A percentile compares a stretch with the other conserved stretches of the same genome.
Conservation (phyloP, 2,329 filamentous ascomycete species). For the Talaromyces sp. region DNA sequence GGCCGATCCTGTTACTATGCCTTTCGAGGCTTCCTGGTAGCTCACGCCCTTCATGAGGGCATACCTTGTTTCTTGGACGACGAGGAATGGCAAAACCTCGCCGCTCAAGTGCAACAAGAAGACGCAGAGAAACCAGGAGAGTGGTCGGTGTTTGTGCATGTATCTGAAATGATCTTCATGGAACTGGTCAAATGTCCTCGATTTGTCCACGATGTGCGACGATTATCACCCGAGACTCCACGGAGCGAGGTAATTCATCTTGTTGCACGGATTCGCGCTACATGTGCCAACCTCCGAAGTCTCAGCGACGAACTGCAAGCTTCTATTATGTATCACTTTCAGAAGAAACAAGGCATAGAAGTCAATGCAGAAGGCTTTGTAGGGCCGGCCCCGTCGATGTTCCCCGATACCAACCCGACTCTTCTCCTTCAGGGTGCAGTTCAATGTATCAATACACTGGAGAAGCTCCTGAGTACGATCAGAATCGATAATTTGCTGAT, state of each 20-base stretch:
- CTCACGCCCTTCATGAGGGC: slow-evolving; percentile 32
- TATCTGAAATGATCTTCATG: slow-evolving; percentile 29
- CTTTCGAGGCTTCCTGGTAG: slow-evolving; percentile 35
- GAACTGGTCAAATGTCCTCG: slow-evolving; percentile 30
- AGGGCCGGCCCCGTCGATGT: slow-evolving; percentile 14
- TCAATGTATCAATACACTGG: slow-evolving; percentile 15
- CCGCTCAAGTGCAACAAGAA: slow-evolving; percentile 16
- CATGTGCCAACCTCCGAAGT: slow-evolving; percentile 10
- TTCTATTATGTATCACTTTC: slow-evolving; percentile 19
- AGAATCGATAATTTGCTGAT: not conserved
- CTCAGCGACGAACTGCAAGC: slow-evolving; percentile 11
- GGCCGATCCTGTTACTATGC: slow-evolving; percentile 35
- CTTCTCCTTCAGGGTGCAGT: slow-evolving; percentile 15
- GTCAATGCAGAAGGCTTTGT: slow-evolving; percentile 16
- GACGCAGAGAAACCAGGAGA: slow-evolving; percentile 17
- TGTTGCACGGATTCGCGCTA: slow-evolving; percentile 11
- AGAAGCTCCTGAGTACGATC: slow-evolving; percentile 13
- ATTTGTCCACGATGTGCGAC: slow-evolving; percentile 20
- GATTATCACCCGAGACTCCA: slow-evolving; percentile 7
- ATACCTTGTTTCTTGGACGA: slow-evolving; percentile 35
- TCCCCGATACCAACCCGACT: slow-evolving; percentile 18
- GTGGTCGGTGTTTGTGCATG: slow-evolving; percentile 31
- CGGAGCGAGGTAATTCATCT: slow-evolving; percentile 8
- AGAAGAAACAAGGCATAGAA: slow-evolving; percentile 17
- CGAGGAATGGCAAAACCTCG: slow-evolving; percentile 34